Evolutionary conservation across 768 basidiomycete genomes (phyloP).

Genomic region (Dacryopinax primogenitus): DNA sequence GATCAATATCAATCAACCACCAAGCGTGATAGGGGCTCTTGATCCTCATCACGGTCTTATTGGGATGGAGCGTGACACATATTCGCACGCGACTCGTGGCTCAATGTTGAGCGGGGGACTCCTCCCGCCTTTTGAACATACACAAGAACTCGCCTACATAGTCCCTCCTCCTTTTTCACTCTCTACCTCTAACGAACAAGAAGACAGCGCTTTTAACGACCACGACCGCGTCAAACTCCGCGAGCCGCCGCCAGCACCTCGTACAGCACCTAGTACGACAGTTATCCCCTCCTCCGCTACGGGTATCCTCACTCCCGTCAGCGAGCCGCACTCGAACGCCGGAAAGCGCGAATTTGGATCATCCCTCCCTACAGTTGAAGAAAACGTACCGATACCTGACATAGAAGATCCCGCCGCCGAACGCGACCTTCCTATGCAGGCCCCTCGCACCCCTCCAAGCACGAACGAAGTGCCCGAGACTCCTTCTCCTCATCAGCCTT

Average conservation of each 20-base stretch:
- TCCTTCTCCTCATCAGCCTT: not conserved
- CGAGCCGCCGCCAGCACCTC: not conserved
- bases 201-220: not conserved
- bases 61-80: not conserved
- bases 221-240: not conserved
- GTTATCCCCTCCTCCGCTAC: not conserved
- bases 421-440: not conserved
- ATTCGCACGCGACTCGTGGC: not conserved
- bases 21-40: not conserved
- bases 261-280: not conserved
- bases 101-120: not conserved
- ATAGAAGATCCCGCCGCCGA: not conserved
- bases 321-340: not conserved
- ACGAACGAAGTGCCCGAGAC: not conserved
- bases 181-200: not conserved
- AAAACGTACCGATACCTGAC: not conserved
- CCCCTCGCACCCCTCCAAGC: not conserved
- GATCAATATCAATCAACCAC: not conserved
- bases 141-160: not conserved
- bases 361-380: not conserved
- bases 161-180: not conserved
- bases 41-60: not conserved
- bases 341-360: not conserved
- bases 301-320: conserved; percentile 1
- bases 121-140: not conserved